Evolutionary conservation across 1,139 yeast species (phyloP).

Genomic region (Hemisphaericaspora xylofermentans): DNA sequence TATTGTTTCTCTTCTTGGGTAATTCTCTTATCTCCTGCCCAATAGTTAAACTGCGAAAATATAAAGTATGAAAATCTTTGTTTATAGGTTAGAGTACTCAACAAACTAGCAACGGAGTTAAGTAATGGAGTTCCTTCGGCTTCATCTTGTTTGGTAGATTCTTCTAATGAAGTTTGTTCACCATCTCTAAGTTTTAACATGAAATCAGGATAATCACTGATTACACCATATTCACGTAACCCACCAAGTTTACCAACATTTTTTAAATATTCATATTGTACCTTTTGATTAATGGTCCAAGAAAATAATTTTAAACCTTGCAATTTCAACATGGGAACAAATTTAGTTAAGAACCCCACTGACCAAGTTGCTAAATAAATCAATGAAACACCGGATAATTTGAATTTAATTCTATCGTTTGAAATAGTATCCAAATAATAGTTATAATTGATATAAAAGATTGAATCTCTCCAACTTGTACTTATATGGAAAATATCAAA

Average conservation of each 20-base stretch:
- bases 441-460: constrained; percentile 38
- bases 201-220: constrained; percentile 58
- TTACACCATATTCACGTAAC: constrained; percentile 48
- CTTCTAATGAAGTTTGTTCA: constrained; percentile 12
- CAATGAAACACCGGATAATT: constrained; percentile 39
- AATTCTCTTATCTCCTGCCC: constrained; percentile 17
- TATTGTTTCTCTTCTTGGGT: constrained; percentile 25
- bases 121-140: constrained; percentile 4
- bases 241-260: constrained; percentile 26
- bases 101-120: constrained; percentile 10
- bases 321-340: constrained; percentile 37
- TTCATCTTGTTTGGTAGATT: constrained; percentile 10
- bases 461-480: constrained; percentile 34
- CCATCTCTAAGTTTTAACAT: constrained; percentile 25
- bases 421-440: constrained; percentile 30
- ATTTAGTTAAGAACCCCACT: constrained; percentile 31
- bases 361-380: constrained; percentile 44
- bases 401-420: constrained; percentile 25
- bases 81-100: constrained; percentile 19
- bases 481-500: constrained; percentile 42
- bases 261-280: constrained; percentile 46
- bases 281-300: constrained; percentile 76
- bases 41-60: constrained; percentile 17
- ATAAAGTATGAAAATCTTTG: constrained; percentile 22
- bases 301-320: constrained; percentile 58